phyloP scores from a whole-genome alignment of 2,329 filamentous ascomycete species.

The Penicillium sclerotigenum region DNA sequence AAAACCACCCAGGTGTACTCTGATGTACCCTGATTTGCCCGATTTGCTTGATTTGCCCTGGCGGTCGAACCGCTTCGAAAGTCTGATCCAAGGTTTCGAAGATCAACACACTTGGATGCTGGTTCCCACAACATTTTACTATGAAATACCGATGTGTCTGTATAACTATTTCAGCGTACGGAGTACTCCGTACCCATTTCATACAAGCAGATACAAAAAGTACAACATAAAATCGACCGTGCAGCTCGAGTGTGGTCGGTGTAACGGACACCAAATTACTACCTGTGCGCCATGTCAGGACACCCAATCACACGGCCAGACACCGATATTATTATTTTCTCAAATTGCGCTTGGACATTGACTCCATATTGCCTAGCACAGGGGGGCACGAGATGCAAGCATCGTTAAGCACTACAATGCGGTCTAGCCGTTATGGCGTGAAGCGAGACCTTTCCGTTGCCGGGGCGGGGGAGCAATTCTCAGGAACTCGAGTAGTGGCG shows the following conservation, averaged over 20 bases:
- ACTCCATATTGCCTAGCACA: conserved; percentile 6
- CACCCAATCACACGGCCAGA: conserved; percentile 1
- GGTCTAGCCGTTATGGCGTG: conserved; percentile 9
- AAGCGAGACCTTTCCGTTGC: conserved; percentile 14
- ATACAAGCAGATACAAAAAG: background rate
- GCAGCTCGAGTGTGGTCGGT: background rate
- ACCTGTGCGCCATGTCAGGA: conserved; percentile 1
- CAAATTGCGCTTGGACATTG: conserved; percentile 2
- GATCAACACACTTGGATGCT: conserved; percentile 11
- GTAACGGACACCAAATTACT: background rate
- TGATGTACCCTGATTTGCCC: background rate
- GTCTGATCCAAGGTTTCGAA: conserved; percentile 7
- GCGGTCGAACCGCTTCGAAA: conserved; percentile 10
- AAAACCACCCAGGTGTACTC: background rate
- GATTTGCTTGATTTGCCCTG: background rate
- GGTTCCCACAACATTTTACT: background rate
- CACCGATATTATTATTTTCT: background rate
- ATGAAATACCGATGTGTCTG: background rate
- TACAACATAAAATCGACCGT: background rate
- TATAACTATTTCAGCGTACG: background rate
- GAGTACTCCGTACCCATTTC: background rate
- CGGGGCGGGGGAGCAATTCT: conserved; percentile 12
- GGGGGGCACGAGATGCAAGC: conserved; percentile 13
- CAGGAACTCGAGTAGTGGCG: background rate
- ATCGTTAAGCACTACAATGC: conserved; percentile 16